These are phyloP conservation scores for Chlorella sp. DNA, from an alignment of 139 green algal genomes.

Conservation along the genomic window DNA sequence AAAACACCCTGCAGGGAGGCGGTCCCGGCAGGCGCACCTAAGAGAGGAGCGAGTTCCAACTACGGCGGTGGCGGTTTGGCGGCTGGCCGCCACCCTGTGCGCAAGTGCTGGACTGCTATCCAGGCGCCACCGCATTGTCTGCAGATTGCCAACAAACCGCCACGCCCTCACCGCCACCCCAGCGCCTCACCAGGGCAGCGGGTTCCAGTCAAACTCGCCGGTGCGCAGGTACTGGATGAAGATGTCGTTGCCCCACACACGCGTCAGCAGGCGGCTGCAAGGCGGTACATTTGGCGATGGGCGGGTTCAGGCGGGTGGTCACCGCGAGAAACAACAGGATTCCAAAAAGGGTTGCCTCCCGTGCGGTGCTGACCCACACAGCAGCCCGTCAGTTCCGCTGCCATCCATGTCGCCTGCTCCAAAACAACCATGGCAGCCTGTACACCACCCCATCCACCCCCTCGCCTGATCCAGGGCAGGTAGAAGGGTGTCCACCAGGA, in stretches of 20 bases:
- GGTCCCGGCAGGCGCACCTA: too few relatives aligned
- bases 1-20: background rate
- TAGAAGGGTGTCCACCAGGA: slow-evolving; percentile 26
- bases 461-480: slow-evolving; percentile 28
- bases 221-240: slow-evolving; percentile 58
- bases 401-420: too few relatives aligned
- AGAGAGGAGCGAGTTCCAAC: too few relatives aligned
- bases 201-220: slow-evolving; percentile 54
- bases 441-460: background rate
- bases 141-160: too few relatives aligned
- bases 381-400: too few relatives aligned
- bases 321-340: background rate
- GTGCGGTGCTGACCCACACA: too few relatives aligned
- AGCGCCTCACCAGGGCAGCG: slow-evolving; percentile 10
- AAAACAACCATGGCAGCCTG: background rate
- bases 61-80: too few relatives aligned
- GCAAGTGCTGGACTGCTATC: too few relatives aligned
- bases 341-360: too few relatives aligned
- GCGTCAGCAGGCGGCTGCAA: slow-evolving; percentile 41
- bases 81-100: too few relatives aligned
- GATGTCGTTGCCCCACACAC: slow-evolving; percentile 59
- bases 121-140: too few relatives aligned
- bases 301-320: background rate
- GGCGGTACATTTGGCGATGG: background rate
- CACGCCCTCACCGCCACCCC: too few relatives aligned